These are phyloP conservation scores for Alternaria angustiovoidea DNA, from an alignment of 2,329 filamentous ascomycete genomes.

Conservation along the genomic window DNA sequence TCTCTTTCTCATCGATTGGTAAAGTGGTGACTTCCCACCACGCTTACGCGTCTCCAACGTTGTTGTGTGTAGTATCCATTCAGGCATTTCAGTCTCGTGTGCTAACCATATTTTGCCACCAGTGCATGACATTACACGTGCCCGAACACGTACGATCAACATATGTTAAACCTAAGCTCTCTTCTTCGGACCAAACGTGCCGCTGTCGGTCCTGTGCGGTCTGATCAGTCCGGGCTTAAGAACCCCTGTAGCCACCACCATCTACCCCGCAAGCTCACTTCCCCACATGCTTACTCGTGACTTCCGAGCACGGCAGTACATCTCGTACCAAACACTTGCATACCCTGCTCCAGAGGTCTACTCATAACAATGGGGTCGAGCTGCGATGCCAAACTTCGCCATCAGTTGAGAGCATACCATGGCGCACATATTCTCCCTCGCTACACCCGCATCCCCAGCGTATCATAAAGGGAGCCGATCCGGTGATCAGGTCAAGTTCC, in stretches of 20 bases:
- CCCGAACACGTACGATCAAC: slow-evolving; percentile 49
- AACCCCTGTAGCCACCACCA: slow-evolving; percentile 6
- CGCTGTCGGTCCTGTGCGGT: slow-evolving; percentile 11
- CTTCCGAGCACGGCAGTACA: slow-evolving; percentile 10
- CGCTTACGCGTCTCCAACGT: background rate
- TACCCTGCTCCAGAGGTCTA: background rate
- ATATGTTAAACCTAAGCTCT: background rate
- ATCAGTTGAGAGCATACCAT: slow-evolving; percentile 19
- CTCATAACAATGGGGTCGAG: background rate
- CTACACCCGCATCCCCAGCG: slow-evolving; percentile 31
- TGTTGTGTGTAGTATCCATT: background rate
- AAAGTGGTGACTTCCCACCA: background rate
- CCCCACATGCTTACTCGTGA: slow-evolving; percentile 20
- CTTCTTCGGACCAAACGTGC: slow-evolving; percentile 4
- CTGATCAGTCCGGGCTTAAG: slow-evolving; percentile 15
- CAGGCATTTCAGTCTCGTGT: background rate
- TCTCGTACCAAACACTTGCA: slow-evolving; percentile 5
- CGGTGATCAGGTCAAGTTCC: slow-evolving; percentile 44
- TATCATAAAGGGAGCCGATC: slow-evolving; percentile 36
- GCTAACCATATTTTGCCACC: background rate
- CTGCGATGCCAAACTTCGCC: background rate
- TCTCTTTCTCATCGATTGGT: background rate
- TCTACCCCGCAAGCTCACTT: slow-evolving; percentile 22
- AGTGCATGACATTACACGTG: background rate
- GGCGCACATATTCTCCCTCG: slow-evolving; percentile 48